Base-by-base conservation (phyloP, 2,329 filamentous ascomycete genomes). In the Botrytis fabae region DNA sequence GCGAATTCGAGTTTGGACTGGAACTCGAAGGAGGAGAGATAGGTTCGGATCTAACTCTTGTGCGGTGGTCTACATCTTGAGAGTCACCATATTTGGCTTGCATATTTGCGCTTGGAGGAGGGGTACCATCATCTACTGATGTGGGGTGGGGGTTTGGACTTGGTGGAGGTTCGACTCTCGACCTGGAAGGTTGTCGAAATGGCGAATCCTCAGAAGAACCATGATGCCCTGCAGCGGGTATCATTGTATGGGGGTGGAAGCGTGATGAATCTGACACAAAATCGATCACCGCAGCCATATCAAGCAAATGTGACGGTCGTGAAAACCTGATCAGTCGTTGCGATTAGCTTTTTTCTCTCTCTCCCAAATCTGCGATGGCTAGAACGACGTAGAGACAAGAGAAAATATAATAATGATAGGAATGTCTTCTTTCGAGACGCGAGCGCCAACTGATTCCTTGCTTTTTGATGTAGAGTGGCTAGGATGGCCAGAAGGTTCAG, bases 191-290 rank as follows among this genome's bases (percentile, higher is more conserved):
- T 73, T 80, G 77, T 66, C 77, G 76, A 69, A 79, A 80, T 73
- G 75, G 76, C 60, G 78, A 81, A 78, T 86, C 83, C 81, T 85
- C 83, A 72, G 84, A 80, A 74, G 84, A 84, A 75, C 84, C 77
- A 75, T 79, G 84, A 68, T 72, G 70, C 76, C 84, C 84, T 76
- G 84, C 76, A 82, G 82, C 76, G 74, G 84, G 83, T 85, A 93
- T 92, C 86, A 90, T 92, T 84, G 86, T 89, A 85, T 76, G 78
- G 69, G 57, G 60, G 63, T 79, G 89, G 83, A 92, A 91, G 83
- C 90, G 88, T 79, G 89, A 86, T 78, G 90, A 86, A 84, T 93
- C 90, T 82, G 92, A 88, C 83, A 90, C 89, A 85, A 90, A 90
- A 85, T 95, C 93, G 82, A 90, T 87, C 83, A 90, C 82, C 83